Base-by-base conservation (phyloP, 306 rosid species). In the Luffa aegyptiaca region DNA sequence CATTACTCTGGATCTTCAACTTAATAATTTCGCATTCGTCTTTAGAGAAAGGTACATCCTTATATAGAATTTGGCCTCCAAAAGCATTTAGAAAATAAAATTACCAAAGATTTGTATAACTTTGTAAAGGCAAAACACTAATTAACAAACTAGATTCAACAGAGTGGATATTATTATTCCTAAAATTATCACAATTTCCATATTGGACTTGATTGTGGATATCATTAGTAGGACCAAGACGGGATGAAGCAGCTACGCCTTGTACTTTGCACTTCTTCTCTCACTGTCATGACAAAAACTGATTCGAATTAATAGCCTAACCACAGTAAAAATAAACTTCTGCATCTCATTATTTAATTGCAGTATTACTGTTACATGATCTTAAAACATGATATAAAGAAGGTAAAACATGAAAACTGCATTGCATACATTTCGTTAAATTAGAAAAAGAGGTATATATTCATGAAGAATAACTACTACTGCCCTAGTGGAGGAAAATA, bases 61-160 rank as follows among this genome's bases (percentile, higher is more conserved):
- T 91, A 81, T 96, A 96, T 41, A 96, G 92, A 88, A 93, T 86
- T 90, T 93, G 81, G 99, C 91, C 99, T 96, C 96, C 64, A 82
- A 85, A 18, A 86, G 83, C 77, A 62, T 78, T 75, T 76, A 76
- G 79, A 83, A 63, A 64, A 79, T 64, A n/a, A 48, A 21, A 42
- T 58, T 46, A 4, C 59, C 31, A 2, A 16, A n/a, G n/a, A 89
- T 91, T 89, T 42, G 99, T 91, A 92, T 87, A 76, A 81, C 76
- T 75, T 80, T 83, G 99, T 90, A 95, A 92, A 95, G 99, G 99
- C 86, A 95, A 86, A 89, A 93, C 93, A 89, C 76, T 83, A 88
- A 87, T 89, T 81, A 95, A 88, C 83, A 88, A 68, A 84, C 84
- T 84, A 46, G 90, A 88, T 79, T 86, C 86, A 83, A 88, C 78